Base-by-base conservation (phyloP, 345 rosid species). In the Populus tremula region DNA sequence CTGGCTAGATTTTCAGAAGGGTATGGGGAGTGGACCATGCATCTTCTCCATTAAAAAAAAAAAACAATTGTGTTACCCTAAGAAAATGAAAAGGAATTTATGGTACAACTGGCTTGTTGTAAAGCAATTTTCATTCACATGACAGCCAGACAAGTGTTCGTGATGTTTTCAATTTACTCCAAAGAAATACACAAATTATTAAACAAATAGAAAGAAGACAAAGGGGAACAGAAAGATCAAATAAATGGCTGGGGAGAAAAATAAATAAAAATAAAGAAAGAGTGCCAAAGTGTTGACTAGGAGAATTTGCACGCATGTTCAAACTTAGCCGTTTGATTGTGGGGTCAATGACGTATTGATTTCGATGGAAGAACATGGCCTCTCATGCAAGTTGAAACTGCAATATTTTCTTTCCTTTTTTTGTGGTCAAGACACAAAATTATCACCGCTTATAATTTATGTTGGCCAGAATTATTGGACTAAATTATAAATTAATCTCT, bases 231-330 rank as follows among this genome's bases (percentile, higher is more conserved):
- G 14, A 41, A 10, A 41, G 47, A 41, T 41, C 13, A 41, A 41
- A 41, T 41, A 41, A 41, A 41, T 41, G 47, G 47, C 0, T 0
- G 14, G 14, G 47, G 25, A 59, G 29, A 59, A 10, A n/a, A 59
- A n/a, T 43, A n/a, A 12, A n/a, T 3, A 21, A 3, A 47, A 47
- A 47, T 3, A 47, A 47, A 45, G 50, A 47, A 47, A 54, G 14
- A 36, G 33, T 21, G 35, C 29, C 77, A 27, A 20, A 27, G 8
- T 35, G 68, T 76, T 67, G 54, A 67, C 78, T 20, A 17, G 2
- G 27, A 38, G 72, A 76, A 67, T 53, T 53, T 76, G 67, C 27
- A 25, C 41, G 67, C 73, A 67, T 54, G 78, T 76, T 54, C 72
- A 68, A 54, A 23, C 73, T 38, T 25, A 67, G 71, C 78, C 67